Conservation (phyloP, 1,284 basidiomycete species). For the Dichomitus squalens region DNA sequence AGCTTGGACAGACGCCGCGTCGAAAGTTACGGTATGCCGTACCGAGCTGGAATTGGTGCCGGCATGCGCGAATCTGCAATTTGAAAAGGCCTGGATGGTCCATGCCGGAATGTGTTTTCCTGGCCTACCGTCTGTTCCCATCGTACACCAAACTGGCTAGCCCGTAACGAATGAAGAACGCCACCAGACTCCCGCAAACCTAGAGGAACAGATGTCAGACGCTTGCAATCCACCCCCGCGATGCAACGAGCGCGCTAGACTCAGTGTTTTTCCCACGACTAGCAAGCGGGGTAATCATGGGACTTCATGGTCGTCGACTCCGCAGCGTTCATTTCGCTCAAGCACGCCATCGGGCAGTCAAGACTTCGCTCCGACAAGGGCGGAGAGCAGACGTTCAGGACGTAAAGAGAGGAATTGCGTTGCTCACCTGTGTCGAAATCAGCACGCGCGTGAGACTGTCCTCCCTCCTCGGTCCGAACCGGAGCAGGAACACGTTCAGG, state of each 20-base stretch:
- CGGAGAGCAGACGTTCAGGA: not conserved
- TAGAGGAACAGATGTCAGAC: conserved; percentile 4
- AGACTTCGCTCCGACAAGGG: not conserved
- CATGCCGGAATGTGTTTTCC: not conserved
- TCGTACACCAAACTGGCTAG: conserved; percentile 87
- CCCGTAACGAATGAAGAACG: conserved; percentile 86
- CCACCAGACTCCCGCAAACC: conserved; percentile 64
- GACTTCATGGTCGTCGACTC: too few relatives aligned
- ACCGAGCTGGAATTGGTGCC: not conserved
- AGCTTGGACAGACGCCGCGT: not conserved
- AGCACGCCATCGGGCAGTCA: too few relatives aligned
- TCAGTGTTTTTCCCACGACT: too few relatives aligned
- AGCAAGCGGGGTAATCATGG: too few relatives aligned
- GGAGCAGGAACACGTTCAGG: conserved; percentile 80
- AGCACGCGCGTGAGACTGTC: conserved; percentile 73
- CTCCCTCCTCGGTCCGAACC: conserved; percentile 82
- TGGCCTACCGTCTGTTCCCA: conserved; percentile 72
- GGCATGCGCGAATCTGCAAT: not conserved
- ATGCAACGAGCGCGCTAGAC: not conserved
- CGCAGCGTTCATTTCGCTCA: not conserved
- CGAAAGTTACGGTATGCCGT: not conserved
- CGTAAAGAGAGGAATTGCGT: not conserved
- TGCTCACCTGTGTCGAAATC: conserved; percentile 71
- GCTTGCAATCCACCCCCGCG: not conserved
- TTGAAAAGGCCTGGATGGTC: not conserved